Base-by-base conservation (phyloP, 2,329 filamentous ascomycete genomes). In the Epichloe sp. region DNA sequence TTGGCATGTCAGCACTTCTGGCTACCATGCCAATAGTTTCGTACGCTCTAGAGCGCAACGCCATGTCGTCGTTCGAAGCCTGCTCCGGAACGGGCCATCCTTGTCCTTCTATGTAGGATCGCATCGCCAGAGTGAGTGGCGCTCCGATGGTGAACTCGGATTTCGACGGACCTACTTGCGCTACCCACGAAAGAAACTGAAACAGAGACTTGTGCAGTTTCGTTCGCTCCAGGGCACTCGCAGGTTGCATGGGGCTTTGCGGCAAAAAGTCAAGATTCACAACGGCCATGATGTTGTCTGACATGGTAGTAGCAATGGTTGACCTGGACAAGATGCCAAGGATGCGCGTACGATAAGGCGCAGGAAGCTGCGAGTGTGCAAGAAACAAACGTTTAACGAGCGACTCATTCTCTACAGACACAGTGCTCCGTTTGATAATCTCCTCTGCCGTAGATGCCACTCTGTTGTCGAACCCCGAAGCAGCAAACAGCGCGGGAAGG, bases 371-470 rank as follows among this genome's bases (percentile, higher is more conserved):
- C 43, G 83, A 81, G 63, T 95, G 94, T 2, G 89, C 75, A 4
- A 75, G 68, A 59, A 89, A 90, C 2, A 97, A 71, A 15, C 76
- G 72, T 51, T 77, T 69, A 3, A 95, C 74, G 2, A 89, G 66
- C 1, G 64, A 58, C 10, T 72, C 60, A 54, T 88, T 77, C 63
- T 97, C 91, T 26, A 96, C 71, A 8, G 86, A 81, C 8, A 86
- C 78, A 2, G 80, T 77, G 34, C 80, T 85, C 56, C 90, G 77
- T 67, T 96, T 98, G 56, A 97, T 68, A 47, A 94, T 79, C 59
- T 95, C 89, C 52, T 96, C 88, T 0, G 87, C 91, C n/a, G 88
- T 71, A n/a, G 85, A 81, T 11, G 86, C 82, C 38, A 96, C 82
- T 8, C 85, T 79, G 37, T 83, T 88, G 57, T 96, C 93, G 1